Evolutionary conservation across 2,329 filamentous ascomycete genomes (phyloP), one percentile per base, ranked within the genome.

Genomic region (Cyphellophora attinorum): DNA sequence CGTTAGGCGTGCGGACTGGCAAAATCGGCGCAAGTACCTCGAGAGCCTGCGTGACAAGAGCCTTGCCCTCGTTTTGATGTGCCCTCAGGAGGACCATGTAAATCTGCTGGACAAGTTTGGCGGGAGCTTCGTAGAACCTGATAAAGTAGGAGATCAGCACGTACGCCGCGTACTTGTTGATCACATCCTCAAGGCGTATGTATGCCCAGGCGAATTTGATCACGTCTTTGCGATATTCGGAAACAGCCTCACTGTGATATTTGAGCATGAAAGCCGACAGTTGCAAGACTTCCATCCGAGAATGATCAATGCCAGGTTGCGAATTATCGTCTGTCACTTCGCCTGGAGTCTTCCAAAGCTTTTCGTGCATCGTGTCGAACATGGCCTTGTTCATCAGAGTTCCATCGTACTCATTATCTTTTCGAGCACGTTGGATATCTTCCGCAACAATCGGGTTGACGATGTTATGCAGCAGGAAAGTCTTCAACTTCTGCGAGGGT

Each of bases 191-290:
- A n/a, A 98, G 73, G 15, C 85, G 78, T 51, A 98, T 98, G 54
- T 94, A 96, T 12, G 88, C 94, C 91, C 91, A 99, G 3, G 86
- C 88, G 59, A 96, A 98, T 60, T 95, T 96, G 53, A 98, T 98
- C 42, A 98, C 89, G 45, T 98, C 91, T 59, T 98, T 98, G 23
- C 93, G 79, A 2, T 85, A 80, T 51, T 96, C 91, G 47, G 93
- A 83, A 2, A 98, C 73, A 35, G 86, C 82, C 19, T 76, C 74
- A 51, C 89, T 79, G 51, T 98, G 85, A 51, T 96, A 93, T 55
- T 98, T 98, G 59, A 98, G 81, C 25, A 98, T 68, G 65, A 98
- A 78, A 0, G 91, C 88, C 5, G 91, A 95, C 29, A 96, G 73
- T 56, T 99, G 93, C 29, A 99, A 72, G 6, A 95, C 74, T 55